Base-by-base conservation (phyloP, 352 stramenopile species). In the Phytophthora rubi region DNA sequence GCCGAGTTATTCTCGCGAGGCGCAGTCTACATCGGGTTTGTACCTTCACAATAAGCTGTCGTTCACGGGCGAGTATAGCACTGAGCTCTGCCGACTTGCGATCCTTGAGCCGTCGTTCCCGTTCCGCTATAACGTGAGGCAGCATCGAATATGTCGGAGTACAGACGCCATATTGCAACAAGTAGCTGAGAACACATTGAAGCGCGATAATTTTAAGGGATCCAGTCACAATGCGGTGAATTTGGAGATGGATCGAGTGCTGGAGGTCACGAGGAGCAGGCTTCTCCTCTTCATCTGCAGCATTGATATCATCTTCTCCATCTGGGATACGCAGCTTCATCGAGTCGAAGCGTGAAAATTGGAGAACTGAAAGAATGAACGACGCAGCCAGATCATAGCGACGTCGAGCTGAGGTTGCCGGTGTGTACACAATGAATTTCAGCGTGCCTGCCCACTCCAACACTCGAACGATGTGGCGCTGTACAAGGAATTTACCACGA, bases 321-420 rank as follows among this genome's bases (percentile, higher is more conserved):
- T 53, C 68, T 12, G 16, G 8, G 12, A 48, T 47, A 10, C 2
- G 59, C n/a, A 63, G 59, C 7, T n/a, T 32, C 61, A 75, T 59
- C 18, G 81, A 59, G 1, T 59, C 48, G 33, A 79, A 58, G n/a
- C 53, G 33, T 12, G 60, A 52, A 48, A 82, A 85, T 32, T 77
- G 68, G 13, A 93, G 73, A 5, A 90, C 59, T 0, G 62, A 53
- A 39, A 75, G 68, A 6, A 82, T 28, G 45, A 91, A 90, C 1
- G 42, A 13, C 1, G 73, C 60, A 12, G 75, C 65, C 28, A 91
- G 57, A 18, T 83, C 71, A 60, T 80, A 86, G 16, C 82, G 73
- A 18, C 28, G 26, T 48, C 70, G 71, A 6, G 8, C 15, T 0
- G 80, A 88, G 1, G 65, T 77, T 0, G 47, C 28, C 3, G 85